Percentiles rank a stretch among this genome's conserved stretches.
Conservation (phyloP, 306 rosid species). For the Erythrophleum fordii region DNA sequence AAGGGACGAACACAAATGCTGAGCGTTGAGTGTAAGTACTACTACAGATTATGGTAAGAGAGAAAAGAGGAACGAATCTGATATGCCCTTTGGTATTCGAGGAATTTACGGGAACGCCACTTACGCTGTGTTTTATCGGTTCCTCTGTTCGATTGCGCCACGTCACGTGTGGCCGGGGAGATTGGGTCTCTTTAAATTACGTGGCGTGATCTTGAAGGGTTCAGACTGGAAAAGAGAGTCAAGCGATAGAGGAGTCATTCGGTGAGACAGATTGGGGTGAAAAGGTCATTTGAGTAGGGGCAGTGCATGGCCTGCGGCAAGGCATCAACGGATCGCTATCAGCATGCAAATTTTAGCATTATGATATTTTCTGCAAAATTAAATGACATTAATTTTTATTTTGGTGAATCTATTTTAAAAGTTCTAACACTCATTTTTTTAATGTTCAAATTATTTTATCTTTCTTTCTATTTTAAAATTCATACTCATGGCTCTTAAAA, state of each 20-base stretch:
- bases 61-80: background rate
- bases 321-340: background rate
- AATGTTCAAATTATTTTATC: no score
- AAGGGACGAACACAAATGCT: background rate
- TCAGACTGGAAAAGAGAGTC: background rate
- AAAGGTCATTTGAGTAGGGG: background rate
- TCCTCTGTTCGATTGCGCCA: background rate
- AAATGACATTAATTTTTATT: no score
- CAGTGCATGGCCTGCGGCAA: background rate
- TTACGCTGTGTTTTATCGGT: background rate
- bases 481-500: no score
- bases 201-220: background rate
- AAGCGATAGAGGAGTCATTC: conserved; percentile 12
- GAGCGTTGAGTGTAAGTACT: no score
- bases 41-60: background rate
- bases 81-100: background rate
- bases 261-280: background rate
- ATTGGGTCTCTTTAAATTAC: background rate
- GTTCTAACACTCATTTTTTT: no score
- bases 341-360: background rate
- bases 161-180: background rate
- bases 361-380: no score
- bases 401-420: no score
- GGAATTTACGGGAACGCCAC: conserved; percentile 25
- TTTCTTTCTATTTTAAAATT: no score